Evolutionary conservation across 345 rosid species (phyloP), one percentile per base, ranked within the genome.

Genomic region (Aquilaria malaccensis): DNA sequence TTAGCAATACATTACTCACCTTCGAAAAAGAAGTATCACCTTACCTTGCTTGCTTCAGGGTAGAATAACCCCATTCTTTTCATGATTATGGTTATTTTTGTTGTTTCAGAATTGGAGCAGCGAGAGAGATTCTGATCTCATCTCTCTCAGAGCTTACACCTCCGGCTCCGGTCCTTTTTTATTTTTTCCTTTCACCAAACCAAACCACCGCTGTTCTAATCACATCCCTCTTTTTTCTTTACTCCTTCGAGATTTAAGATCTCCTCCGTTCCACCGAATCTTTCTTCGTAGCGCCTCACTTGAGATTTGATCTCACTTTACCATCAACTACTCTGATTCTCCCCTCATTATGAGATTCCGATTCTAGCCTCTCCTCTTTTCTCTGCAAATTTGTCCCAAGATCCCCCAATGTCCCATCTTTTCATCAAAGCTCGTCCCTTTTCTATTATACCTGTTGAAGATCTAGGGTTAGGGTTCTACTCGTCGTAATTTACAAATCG

Each of bases 381-480:
- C 57, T 51, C 58, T 52, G 58, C 68, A 60, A 67, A 32, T 48
- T 64, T 58, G 30, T 69, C 54, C 52, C 56, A 63, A 33, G 64
- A 69, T 73, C 72, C 62, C 59, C 54, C 43, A 37, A 37, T 63
- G 58, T 22, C 50, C n/a, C 30, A 9, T 6, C 6, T 10, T 45
- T 45, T 30, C 11, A 49, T 56, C 62, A 13, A n/a, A 29, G 45
- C 43, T 58, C 59, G 6, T 63, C 64, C 32, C 57, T 47, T 56
- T 60, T 33, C 33, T 49, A 72, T 69, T 81, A 79, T 81, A 79
- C 78, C 56, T 71, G 60, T 41, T 64, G 55, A 52, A 45, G 70
- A 61, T 63, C 55, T 65, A 65, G 59, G 59, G 69, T 53, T 66
- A 61, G 79, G 55, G 62, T 69, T 69, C 13, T 29, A n/a, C 10